These are phyloP conservation scores for Podospora tetraspora DNA, from an alignment of 495 filamentous ascomycete genomes.

Conservation along the genomic window DNA sequence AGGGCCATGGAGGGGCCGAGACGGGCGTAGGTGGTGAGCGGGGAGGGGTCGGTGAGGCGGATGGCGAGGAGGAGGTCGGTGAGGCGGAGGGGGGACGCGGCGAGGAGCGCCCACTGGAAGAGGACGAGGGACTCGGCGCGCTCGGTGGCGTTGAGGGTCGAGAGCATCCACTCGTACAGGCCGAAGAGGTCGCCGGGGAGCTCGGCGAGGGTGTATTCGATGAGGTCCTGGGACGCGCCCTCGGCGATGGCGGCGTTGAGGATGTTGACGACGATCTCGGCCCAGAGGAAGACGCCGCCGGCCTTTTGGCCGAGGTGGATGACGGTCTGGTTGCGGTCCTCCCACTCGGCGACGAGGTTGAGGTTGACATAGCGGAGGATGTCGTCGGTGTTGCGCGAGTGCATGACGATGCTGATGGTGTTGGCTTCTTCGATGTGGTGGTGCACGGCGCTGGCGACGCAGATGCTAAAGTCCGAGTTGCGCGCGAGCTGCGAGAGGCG, in stretches of 20 bases:
- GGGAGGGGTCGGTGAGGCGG: conserved; percentile 24
- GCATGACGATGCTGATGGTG: conserved; percentile 29
- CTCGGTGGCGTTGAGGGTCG: conserved; percentile 30
- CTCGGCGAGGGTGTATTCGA: conserved; percentile 33
- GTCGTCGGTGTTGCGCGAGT: conserved; percentile 32
- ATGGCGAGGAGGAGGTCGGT: conserved; percentile 34
- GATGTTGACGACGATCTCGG: conserved; percentile 36
- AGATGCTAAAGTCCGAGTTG: conserved; percentile 38
- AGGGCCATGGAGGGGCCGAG: conserved; percentile 26
- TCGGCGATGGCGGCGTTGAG: conserved; percentile 35
- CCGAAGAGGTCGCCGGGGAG: conserved; percentile 32
- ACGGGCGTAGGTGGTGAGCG: conserved; percentile 14
- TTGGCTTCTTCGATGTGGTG: conserved; percentile 23
- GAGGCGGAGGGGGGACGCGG: conserved; percentile 32
- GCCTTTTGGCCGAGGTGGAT: conserved; percentile 28
- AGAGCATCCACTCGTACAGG: conserved; percentile 37
- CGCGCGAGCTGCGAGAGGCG: conserved; percentile 30
- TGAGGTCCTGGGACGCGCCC: conserved; percentile 30
- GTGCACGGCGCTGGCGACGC: conserved; percentile 29
- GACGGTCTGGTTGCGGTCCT: conserved; percentile 27
- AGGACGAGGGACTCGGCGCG: conserved; percentile 31
- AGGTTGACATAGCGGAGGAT: conserved; percentile 33
- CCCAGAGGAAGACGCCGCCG: conserved; percentile 34
- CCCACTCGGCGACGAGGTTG: conserved; percentile 32
- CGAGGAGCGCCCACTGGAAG: conserved; percentile 38